Evolutionary conservation across 768 basidiomycete species (phyloP).

Genomic region (Erythrobasidium yunnanense): DNA sequence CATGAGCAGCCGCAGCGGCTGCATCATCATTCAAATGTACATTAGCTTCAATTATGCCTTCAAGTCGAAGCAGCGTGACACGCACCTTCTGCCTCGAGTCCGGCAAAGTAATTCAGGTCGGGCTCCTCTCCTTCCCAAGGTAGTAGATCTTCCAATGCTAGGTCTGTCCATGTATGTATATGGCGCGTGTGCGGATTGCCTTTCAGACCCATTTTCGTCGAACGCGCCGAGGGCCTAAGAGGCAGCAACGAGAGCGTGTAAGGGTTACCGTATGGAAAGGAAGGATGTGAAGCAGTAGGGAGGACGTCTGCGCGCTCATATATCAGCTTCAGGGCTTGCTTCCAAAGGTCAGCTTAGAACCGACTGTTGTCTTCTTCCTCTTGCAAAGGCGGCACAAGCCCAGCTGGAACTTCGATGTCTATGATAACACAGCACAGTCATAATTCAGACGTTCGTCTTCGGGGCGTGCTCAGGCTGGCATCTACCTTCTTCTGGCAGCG

Average conservation of each 20-base stretch:
- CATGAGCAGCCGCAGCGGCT: conserved; percentile 25
- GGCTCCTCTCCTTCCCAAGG: conserved; percentile 27
- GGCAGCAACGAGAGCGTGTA: conserved; percentile 27
- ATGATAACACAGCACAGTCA: background rate
- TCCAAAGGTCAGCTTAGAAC: background rate
- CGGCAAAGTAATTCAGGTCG: conserved; percentile 25
- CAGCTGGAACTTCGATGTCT: conserved; percentile 34
- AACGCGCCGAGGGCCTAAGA: conserved; percentile 8
- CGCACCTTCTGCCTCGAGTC: conserved; percentile 22
- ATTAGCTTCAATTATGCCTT: background rate
- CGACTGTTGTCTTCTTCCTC: conserved; percentile 37
- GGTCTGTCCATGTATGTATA: conserved; percentile 25
- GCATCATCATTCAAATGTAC: background rate
- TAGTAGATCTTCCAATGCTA: conserved; percentile 12
- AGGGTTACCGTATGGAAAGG: conserved; percentile 38
- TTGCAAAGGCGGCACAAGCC: conserved; percentile 34
- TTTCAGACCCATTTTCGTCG: conserved; percentile 16
- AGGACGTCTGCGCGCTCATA: conserved; percentile 25
- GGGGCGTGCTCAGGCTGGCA: background rate
- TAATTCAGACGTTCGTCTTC: background rate
- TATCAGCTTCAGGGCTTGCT: background rate
- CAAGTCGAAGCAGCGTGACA: background rate
- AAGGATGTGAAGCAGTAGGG: conserved; percentile 34
- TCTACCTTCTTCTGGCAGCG: conserved; percentile 15
- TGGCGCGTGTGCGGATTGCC: conserved; percentile 26